Evolutionary conservation across 2,329 filamentous ascomycete genomes (phyloP), one percentile per base, ranked within the genome.

Genomic region (Epichloe glyceriae): DNA sequence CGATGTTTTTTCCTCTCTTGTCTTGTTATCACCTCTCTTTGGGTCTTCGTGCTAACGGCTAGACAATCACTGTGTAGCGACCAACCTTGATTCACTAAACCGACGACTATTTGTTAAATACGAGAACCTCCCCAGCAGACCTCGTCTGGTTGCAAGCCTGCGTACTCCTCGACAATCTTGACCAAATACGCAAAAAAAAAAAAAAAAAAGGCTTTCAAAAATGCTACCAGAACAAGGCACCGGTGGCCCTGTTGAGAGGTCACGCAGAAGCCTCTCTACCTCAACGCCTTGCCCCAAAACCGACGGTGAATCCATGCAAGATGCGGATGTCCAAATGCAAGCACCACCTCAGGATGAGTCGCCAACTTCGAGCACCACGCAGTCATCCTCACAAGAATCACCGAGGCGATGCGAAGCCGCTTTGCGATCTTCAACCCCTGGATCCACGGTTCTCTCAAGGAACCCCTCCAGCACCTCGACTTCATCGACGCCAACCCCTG

Each of bases 201-300:
- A n/a, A 4, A 41, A 19, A 40, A 12, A 26, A 10, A 15, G 20
- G 42, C 20, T 6, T 14, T 11, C 4, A 6, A 14, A 48, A 8
- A 72, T 68, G 59, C 67, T 72, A 63, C 68, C 66, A 55, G 71
- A 76, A 55, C 73, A 76, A 62, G 70, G 70, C 49, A 67, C 71
- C 52, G 70, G 70, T 49, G 67, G 72, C 49, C 63, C 64, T 33
- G 57, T 68, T 22, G 65, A 66, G 55, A 55, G 66, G 47, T 61
- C 64, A 38, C 57, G 64, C 46, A 59, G 65, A 48, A 68, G 59
- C 52, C 51, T 67, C 20, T 68, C 66, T 2, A 66, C 64, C 6
- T 72, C 58, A 56, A 69, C 61, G 54, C 70, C 72, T n/a, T 63
- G 66, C 38, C 64, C 71, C 39, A 72, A 73, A 47, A 62, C 65